Percentiles rank a stretch among this genome's conserved stretches.
Conservation (phyloP, 371 early-diverging fungal genomes). For the Syncephalastrum racemosum region DNA sequence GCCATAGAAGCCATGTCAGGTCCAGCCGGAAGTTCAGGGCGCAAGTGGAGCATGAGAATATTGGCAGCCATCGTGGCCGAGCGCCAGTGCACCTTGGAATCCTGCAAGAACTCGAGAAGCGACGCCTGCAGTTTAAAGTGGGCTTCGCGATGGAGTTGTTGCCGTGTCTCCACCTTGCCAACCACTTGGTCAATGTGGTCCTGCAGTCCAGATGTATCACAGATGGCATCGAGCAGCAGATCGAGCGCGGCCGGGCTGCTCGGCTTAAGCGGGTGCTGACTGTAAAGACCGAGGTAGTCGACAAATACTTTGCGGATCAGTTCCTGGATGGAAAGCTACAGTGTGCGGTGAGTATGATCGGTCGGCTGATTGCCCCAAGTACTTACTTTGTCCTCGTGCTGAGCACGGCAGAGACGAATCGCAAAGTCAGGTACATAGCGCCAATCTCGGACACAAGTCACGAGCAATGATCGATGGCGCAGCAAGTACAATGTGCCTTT, state of each 20-base stretch:
- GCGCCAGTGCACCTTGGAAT: constrained; percentile 76
- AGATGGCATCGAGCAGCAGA: constrained; percentile 20
- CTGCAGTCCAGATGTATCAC: background rate
- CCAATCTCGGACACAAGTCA: constrained; percentile 69
- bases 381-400: constrained; percentile 74
- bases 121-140: constrained; percentile 27
- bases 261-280: constrained; percentile 13
- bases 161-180: constrained; percentile 25
- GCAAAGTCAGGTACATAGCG: constrained; percentile 60
- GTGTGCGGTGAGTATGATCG: background rate
- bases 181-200: constrained; percentile 7
- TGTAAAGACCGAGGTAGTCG: constrained; percentile 56
- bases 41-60: constrained; percentile 66
- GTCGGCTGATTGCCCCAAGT: background rate
- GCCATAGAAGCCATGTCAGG: constrained; percentile 56
- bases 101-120: constrained; percentile 50
- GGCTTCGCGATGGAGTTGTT: constrained; percentile 17
- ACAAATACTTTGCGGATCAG: constrained; percentile 67
- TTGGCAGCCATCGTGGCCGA: constrained; percentile 76
- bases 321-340: constrained; percentile 67
- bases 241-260: constrained; percentile 2
- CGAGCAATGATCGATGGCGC: constrained; percentile 45
- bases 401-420: constrained; percentile 61
- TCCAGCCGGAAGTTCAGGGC: constrained; percentile 59
- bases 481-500: constrained; percentile 80